These are phyloP conservation scores for Allium fistulosum DNA, from an alignment of 106 monocot genomes.

Conservation along the genomic window DNA sequence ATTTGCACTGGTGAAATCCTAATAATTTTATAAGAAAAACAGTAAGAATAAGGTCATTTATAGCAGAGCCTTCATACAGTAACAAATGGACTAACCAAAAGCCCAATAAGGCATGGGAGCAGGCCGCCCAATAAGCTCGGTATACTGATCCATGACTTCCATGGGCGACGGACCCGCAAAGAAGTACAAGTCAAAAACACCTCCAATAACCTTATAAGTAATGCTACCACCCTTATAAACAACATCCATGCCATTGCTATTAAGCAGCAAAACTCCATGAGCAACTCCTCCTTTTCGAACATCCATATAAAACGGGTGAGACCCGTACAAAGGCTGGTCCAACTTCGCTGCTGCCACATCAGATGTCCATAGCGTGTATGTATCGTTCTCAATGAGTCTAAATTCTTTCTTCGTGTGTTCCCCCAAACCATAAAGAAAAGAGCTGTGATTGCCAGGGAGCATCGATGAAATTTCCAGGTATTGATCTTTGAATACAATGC, in stretches of 20 bases:
- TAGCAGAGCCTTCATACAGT: no score
- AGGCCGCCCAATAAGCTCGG: constrained; percentile 36
- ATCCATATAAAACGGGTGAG: constrained; percentile 67
- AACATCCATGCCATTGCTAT: constrained; percentile 54
- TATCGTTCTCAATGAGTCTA: constrained; percentile 19
- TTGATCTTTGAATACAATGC: constrained; percentile 38
- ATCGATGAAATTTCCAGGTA: constrained; percentile 38
- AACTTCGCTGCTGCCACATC: constrained; percentile 23
- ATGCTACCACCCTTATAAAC: constrained; percentile 20
- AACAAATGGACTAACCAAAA: constrained; percentile 32
- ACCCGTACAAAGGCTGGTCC: constrained; percentile 58
- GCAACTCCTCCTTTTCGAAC: constrained; percentile 17
- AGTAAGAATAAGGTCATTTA: not conserved
- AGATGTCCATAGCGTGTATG: constrained; percentile 50
- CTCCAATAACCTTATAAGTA: constrained; percentile 51
- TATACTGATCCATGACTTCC: constrained; percentile 40
- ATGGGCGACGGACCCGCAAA: constrained; percentile 34
- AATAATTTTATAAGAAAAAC: not conserved
- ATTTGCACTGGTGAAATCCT: constrained; percentile 71
- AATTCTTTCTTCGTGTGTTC: constrained; percentile 63
- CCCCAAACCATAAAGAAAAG: constrained; percentile 43
- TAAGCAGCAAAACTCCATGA: constrained; percentile 41
- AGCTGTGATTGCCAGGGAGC: constrained; percentile 9
- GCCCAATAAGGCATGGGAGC: constrained; percentile 55
- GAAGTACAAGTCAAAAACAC: constrained; percentile 43